A percentile compares a stretch with the other conserved stretches of the same genome.
These are phyloP conservation scores for Didymella segeticola DNA, from an alignment of 2,329 filamentous ascomycete species.

Conservation along the genomic window DNA sequence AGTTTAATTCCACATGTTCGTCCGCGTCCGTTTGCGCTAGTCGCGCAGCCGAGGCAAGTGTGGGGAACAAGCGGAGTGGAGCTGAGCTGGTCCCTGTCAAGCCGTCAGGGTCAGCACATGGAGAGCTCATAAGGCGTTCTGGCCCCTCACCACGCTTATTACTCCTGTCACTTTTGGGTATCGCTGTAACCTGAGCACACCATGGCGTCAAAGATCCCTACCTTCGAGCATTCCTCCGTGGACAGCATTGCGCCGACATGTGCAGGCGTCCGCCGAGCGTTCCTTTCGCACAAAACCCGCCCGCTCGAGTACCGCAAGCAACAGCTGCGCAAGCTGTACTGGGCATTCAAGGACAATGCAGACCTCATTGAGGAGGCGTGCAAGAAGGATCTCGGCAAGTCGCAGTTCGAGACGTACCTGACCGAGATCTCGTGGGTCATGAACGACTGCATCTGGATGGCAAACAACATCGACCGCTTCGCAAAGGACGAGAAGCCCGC, in stretches of 20 bases:
- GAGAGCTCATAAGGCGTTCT: conserved; percentile 9
- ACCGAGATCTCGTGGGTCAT: conserved; percentile 79
- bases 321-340: conserved; percentile 94
- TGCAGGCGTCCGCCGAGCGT: conserved; percentile 70
- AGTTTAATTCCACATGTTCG: conserved; percentile 6
- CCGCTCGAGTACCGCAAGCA: conserved; percentile 79
- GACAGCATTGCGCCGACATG: conserved; percentile 42
- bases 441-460: conserved; percentile 80
- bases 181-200: neutral
- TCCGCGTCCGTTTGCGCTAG: conserved; percentile 1
- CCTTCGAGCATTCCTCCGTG: conserved; percentile 47
- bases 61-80: too few species aligned
- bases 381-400: conserved; percentile 79
- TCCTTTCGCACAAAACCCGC: conserved; percentile 80
- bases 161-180: neutral
- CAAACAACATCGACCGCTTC: conserved; percentile 81
- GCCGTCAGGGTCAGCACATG: conserved; percentile 1
- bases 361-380: conserved; percentile 76
- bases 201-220: conserved; percentile 31
- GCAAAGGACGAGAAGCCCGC: conserved; percentile 78
- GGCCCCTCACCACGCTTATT: conserved; percentile 2
- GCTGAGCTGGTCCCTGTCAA: conserved; percentile 4
- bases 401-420: conserved; percentile 73
- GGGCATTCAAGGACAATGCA: conserved; percentile 83
- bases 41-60: conserved; percentile 11